Evolutionary conservation across 306 rosid species (phyloP).

Genomic region (Calophaca sinica): DNA sequence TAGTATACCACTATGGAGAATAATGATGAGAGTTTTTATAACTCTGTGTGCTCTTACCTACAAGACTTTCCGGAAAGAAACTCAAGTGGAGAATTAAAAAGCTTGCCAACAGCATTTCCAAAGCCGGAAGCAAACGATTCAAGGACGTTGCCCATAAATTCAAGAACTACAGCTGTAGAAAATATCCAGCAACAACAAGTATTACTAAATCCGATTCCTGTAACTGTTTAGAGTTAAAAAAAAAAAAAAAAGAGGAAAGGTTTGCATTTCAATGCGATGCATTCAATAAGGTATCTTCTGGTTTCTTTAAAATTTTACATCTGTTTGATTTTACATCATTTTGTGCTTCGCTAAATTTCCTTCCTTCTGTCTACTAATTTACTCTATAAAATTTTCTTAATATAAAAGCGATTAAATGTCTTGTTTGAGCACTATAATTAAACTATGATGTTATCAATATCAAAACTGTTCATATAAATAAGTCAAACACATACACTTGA

Average conservation of each 20-base stretch:
- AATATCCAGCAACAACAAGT: neutral
- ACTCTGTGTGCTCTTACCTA: constrained; percentile 51
- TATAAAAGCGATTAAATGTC: too few species aligned
- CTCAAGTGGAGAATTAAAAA: constrained; percentile 63
- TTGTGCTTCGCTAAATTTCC: neutral
- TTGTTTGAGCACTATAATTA: too few species aligned
- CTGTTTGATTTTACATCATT: neutral
- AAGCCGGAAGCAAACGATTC: constrained; percentile 62
- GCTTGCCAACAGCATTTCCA: constrained; percentile 54
- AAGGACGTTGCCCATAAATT: constrained; percentile 60
- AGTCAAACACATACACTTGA: neutral
- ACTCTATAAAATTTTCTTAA: too few species aligned
- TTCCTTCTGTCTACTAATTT: too few species aligned
- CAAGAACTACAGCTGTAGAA: constrained; percentile 10
- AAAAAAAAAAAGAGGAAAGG: neutral
- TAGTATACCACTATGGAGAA: too few species aligned
- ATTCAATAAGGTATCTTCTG: too few species aligned
- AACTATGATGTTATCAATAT: too few species aligned
- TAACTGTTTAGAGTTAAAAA: too few species aligned
- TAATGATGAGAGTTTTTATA: neutral
- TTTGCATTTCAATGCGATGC: constrained; percentile 4
- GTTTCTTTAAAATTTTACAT: too few species aligned
- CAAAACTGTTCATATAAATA: too few species aligned
- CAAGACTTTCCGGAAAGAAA: constrained; percentile 77
- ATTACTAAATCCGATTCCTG: constrained; percentile 6